phyloP scores from a whole-genome alignment of 306 rosid species.

The Arachis stenosperma region DNA sequence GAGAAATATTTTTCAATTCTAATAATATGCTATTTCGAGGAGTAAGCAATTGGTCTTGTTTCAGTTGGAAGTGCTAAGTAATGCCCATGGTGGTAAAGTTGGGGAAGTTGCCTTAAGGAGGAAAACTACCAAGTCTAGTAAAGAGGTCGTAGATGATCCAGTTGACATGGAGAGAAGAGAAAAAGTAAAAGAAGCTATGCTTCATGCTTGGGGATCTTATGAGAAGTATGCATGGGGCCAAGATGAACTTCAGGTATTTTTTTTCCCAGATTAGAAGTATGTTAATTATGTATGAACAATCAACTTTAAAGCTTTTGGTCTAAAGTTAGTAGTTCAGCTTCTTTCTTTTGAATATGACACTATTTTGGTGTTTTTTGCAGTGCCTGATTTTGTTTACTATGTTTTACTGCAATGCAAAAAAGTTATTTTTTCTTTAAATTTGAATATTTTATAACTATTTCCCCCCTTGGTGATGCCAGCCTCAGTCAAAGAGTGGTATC shows the following conservation, averaged over 20 bases:
- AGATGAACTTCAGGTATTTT: conserved; percentile 92
- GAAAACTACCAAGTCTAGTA: conserved; percentile 33
- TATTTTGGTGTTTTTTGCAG: conserved; percentile 22
- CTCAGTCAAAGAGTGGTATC: conserved; percentile 87
- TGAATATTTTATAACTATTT: conserved; percentile 36
- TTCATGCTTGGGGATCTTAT: conserved; percentile 96
- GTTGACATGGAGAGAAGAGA: conserved; percentile 70
- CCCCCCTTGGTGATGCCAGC: conserved; percentile 60
- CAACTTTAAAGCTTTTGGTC: conserved; percentile 22
- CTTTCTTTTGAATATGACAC: conserved; percentile 25
- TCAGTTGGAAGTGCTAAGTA: conserved; percentile 74
- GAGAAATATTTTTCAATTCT: neutral
- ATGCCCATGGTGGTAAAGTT: conserved; percentile 29
- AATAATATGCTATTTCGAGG: conserved; percentile 10
- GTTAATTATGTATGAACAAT: conserved; percentile 15
- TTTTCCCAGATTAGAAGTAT: too few relatives aligned
- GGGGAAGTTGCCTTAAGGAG: conserved; percentile 26
- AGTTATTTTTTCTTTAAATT: neutral
- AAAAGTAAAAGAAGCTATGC: conserved; percentile 95
- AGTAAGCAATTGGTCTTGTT: conserved; percentile 36
- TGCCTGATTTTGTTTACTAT: conserved; percentile 19
- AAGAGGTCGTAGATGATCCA: conserved; percentile 67
- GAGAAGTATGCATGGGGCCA: conserved; percentile 98
- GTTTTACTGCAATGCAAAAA: conserved; percentile 7
- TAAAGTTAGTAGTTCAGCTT: conserved; percentile 15